Evolutionary conservation across 768 basidiomycete species (phyloP), one percentile per base, ranked within the genome.

Genomic region (Butyriboletus loyo): DNA sequence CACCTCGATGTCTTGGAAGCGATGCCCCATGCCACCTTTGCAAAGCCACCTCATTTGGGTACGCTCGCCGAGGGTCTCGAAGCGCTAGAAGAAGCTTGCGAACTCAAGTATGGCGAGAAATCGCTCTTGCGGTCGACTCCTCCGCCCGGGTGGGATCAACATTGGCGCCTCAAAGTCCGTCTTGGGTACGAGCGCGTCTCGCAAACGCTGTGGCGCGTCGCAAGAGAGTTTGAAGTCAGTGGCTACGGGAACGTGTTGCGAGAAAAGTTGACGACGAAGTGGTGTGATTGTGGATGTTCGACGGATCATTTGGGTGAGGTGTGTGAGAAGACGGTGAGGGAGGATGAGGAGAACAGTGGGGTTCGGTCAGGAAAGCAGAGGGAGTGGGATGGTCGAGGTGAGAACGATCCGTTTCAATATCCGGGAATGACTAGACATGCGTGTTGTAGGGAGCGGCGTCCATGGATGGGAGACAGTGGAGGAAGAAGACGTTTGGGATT

Each of bases 251-350:
- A 75, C 32, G 80, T 87, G 14, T 71, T 89, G 30, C 73, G 85
- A 27, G 87, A 89, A 57, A 89, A 89, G 67, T 66, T 89, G 47
- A 84, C 82, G 13, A 77, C 75, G 5, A 88, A 87, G 59, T 89
- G 87, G 87, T 89, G 87, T 63, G 86, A 87, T 53, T 89, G 87
- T 68, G 87, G 87, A 1, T 89, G 87, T 63, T 87, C 86, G 43
- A 87, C 87, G 25, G 87, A 87, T 64, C 86, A 88, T 61, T 72
- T 89, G 13, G 83, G 85, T 1, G 86, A 88, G 64, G 87, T 89
- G 15, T 88, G 87, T 56, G 87, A 88, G 71, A 76, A 76, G 51
- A 85, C 85, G 8, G 86, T 87, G 30, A 66, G 85, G 43, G 82
- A 85, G 63, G 86, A 86, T 27, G 87, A 87, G 59, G 80, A 82